Evolutionary conservation across 1,139 yeast species (phyloP).

Genomic region (Geotrichum histeridarum): DNA sequence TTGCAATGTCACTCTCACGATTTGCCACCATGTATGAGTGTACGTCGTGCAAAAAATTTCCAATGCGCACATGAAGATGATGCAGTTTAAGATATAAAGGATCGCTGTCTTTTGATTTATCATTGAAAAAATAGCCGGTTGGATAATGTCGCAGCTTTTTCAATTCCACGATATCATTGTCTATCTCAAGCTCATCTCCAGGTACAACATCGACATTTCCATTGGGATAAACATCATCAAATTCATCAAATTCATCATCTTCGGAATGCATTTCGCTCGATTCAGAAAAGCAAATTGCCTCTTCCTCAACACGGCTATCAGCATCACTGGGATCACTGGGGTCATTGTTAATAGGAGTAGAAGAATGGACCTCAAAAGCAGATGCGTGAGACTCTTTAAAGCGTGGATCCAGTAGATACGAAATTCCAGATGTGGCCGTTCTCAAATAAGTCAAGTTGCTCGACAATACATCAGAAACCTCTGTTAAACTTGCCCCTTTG

Average conservation of each 20-base stretch:
- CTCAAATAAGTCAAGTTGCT: slow-evolving; percentile 55
- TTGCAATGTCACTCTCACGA: slow-evolving; percentile 63
- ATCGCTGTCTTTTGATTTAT: slow-evolving; percentile 40
- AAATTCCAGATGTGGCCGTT: slow-evolving; percentile 65
- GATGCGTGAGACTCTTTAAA: slow-evolving; percentile 27
- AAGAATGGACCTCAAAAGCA: slow-evolving; percentile 27
- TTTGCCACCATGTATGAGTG: slow-evolving; percentile 47
- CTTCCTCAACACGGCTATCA: slow-evolving; percentile 19
- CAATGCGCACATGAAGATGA: slow-evolving; percentile 56
- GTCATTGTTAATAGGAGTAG: slow-evolving; percentile 19
- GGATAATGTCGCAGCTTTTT: slow-evolving; percentile 37
- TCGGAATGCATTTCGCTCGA: slow-evolving; percentile 13
- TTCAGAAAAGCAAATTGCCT: slow-evolving; percentile 15
- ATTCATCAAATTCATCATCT: slow-evolving; percentile 19
- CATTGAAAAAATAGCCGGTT: slow-evolving; percentile 49
- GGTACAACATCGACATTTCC: slow-evolving; percentile 29
- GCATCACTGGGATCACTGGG: slow-evolving; percentile 16
- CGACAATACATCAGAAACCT: slow-evolving; percentile 40
- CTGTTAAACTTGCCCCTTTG: slow-evolving; percentile 26
- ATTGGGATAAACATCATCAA: slow-evolving; percentile 40
- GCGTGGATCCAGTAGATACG: slow-evolving; percentile 69
- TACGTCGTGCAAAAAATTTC: slow-evolving; percentile 60
- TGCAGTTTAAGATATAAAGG: slow-evolving; percentile 59
- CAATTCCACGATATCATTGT: slow-evolving; percentile 32
- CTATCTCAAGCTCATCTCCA: slow-evolving; percentile 36